Evolutionary conservation across 164 flowering plant species (phyloP), one percentile per base, ranked within the genome.

Genomic region (Vitis amurensis): DNA sequence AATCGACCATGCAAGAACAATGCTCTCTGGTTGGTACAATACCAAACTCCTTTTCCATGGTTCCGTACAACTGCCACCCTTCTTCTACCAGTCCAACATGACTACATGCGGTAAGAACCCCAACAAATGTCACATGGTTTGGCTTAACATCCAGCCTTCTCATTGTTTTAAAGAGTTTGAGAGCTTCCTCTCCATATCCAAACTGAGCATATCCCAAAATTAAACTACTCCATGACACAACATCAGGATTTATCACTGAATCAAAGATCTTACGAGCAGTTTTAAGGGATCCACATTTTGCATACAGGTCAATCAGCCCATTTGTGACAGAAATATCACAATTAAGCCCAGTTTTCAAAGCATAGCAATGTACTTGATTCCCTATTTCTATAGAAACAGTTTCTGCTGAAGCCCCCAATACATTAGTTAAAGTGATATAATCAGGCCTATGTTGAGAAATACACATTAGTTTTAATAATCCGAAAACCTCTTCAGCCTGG

Each of bases 61-160:
- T 71, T 53, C 50, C 69, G 69, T 76, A 91, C 48, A 86, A 59
- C 13, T 76, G 48, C 74, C 61, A 68, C 3, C 93, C 96, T 76
- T 89, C 89, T 50, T 87, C 89, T 13, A 86, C 83, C 68, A 84
- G 70, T 55, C 93, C 93, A 23, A 85, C 87, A 76, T 81, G 89
- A 68, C 90, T 84, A 68, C 93, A 91, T 53, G 93, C 91, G 50
- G 89, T 80, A 44, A 91, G 85, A 61, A 86, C 90, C 9, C 93
- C 93, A 8, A 88, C 75, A 66, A 83, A 76, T 1, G 93, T 88
- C 29, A 88, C 84, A 57, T 87, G 74, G 59, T 87, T 84, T 50
- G 96, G 93, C 75, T 76, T 77, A 8, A 86, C 58, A 31, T 80
- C 88, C 23, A 64, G 12, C 57, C 64, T 72, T 71, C 69, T 76